Conservation (phyloP, 192 early-diverging fungal genomes). For the Gigaspora rosea region DNA sequence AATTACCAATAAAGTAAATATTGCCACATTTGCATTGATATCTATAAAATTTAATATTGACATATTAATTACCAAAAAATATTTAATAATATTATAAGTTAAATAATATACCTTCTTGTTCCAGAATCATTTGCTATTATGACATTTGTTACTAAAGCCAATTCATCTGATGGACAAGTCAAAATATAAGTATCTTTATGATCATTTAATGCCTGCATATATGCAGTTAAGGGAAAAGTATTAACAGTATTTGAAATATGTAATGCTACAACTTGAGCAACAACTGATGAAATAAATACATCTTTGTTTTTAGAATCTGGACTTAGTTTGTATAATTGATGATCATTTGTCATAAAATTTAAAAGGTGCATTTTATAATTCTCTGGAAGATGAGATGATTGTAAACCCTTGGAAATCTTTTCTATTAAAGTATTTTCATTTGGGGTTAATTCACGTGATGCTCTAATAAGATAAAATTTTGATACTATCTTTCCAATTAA, state of each 20-base stretch:
- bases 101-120: not conserved
- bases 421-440: conserved; percentile 1
- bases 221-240: conserved; percentile 13
- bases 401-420: not conserved
- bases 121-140: not conserved
- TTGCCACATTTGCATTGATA: conserved; percentile 32
- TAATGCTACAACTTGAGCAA: conserved; percentile 23
- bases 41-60: not conserved
- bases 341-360: not conserved
- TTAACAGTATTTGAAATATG: conserved; percentile 12
- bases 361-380: conserved; percentile 6
- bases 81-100: too few relatives aligned
- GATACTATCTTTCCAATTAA: conserved; percentile 17
- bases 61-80: too few relatives aligned
- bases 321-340: not conserved
- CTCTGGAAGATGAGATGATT: not conserved
- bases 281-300: conserved; percentile 24
- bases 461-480: conserved; percentile 7
- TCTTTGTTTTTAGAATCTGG: not conserved
- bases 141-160: not conserved
- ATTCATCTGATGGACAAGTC: conserved; percentile 10
- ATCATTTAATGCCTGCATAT: conserved; percentile 1
- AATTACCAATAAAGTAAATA: conserved; percentile 27
- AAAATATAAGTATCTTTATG: conserved; percentile 4
- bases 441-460: conserved; percentile 14